Conservation (phyloP, 805 yeast genomes). For the Metschnikowia santaceciliae region DNA sequence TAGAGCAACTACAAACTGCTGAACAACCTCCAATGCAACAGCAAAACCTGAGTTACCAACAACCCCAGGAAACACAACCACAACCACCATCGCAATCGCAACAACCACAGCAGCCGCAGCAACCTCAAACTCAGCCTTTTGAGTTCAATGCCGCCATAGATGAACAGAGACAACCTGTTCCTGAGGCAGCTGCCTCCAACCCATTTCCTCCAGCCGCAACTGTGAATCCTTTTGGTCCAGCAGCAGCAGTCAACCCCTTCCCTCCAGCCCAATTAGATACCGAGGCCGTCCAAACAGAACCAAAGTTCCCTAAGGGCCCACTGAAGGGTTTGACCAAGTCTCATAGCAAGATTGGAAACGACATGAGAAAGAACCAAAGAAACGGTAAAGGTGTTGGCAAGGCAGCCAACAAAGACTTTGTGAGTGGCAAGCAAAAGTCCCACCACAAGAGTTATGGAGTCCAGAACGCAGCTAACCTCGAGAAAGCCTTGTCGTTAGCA, state of each 20-base stretch:
- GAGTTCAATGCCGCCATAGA: background rate
- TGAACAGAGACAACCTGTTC: background rate
- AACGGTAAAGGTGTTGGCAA: slow-evolving; percentile 15
- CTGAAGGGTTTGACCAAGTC: slow-evolving; percentile 2
- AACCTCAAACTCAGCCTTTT: background rate
- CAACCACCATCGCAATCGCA: slow-evolving; percentile 11
- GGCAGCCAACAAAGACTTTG: slow-evolving; percentile 17
- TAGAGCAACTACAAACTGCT: slow-evolving; percentile 7
- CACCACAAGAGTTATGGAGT: slow-evolving; percentile 29
- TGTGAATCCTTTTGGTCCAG: slow-evolving; percentile 9
- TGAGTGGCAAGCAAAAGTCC: slow-evolving; percentile 7
- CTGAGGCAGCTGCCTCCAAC: background rate
- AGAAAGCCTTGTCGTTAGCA: slow-evolving; percentile 38
- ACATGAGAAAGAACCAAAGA: slow-evolving; percentile 5
- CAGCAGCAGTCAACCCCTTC: slow-evolving; percentile 8
- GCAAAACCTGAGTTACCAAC: slow-evolving; percentile 10
- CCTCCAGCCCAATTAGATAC: slow-evolving; percentile 6
- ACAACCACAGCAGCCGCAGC: slow-evolving; percentile 13
- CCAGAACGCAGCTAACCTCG: slow-evolving; percentile 39
- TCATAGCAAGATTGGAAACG: slow-evolving; percentile 11
- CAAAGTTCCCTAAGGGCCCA: slow-evolving; percentile 10
- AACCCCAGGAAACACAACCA: slow-evolving; percentile 5
- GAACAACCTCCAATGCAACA: slow-evolving; percentile 5
- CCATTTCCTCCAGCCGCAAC: slow-evolving; percentile 9
- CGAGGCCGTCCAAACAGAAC: background rate